Base-by-base conservation (phyloP, 78 protist genomes). In the Tieghemostelium lacteum region DNA sequence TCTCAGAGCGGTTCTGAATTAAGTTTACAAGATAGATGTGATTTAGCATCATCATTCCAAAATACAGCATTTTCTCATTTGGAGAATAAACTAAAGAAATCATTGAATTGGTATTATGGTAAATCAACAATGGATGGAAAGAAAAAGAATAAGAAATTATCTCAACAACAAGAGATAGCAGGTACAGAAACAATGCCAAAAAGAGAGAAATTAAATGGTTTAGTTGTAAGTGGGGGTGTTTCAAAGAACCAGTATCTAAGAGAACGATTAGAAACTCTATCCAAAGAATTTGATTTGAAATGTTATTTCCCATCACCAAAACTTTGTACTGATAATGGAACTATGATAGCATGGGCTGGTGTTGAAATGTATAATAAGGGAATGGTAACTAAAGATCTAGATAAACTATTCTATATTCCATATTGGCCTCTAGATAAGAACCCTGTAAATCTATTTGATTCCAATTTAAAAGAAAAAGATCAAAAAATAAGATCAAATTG, bases 341-440 rank as follows among this genome's bases (percentile, higher is more conserved):
- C 93, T 8, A 96, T 96, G 98, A 88, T 96, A 3, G 97, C 97
- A 0, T 96, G 98, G 98, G 96, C 97, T 10, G 98, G 93, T 20
- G 87, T 94, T 33, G 97, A 95, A 66, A 77, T 69, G 93, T 69
- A 36, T 33, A 83, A 69, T 40, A 26, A 58, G 20, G 49, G 65
- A 3, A 39, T 67, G 67, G 19, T 26, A 14, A 62, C 50, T 0
- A 20, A n/a, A 6, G 26, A 66, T 28, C 77, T 78, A 26, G 70
- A 55, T 14, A 62, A 66, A 39, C 72, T 73, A 22, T 67, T 70
- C 39, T 69, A 67, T 60, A 26, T 83, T 5, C 91, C 91, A 0
- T 63, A 50, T 29, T 83, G 91, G 91, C 91, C 91, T 29, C 63
- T 83, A 4, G 86, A 75, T 57, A 20, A 31, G 14, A 67, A 73